A percentile compares a stretch with the other conserved stretches of the same genome.
phyloP scores from a whole-genome alignment of 1,284 basidiomycete species.

The Puccinia coronata region DNA sequence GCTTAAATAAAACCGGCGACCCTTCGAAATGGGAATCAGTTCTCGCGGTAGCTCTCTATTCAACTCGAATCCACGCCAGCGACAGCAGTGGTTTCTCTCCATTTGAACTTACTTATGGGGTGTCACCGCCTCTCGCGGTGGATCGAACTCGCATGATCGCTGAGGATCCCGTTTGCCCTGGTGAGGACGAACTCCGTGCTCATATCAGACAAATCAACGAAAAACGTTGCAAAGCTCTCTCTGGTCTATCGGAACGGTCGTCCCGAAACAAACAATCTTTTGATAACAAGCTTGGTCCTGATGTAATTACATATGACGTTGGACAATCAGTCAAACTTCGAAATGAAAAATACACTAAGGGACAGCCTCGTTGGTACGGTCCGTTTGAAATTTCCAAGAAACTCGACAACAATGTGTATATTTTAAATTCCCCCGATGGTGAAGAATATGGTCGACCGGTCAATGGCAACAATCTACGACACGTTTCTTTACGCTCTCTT shows the following conservation, averaged over 20 bases:
- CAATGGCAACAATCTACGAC: not conserved
- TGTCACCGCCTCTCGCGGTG: not conserved
- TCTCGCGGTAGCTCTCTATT: not conserved
- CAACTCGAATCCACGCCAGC: not conserved
- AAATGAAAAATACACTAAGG: constrained; percentile 11
- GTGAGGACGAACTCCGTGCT: not conserved
- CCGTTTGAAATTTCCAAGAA: too few species aligned
- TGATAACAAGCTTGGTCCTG: not conserved
- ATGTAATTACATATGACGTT: not conserved
- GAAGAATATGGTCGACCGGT: too few species aligned
- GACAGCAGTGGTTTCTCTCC: not conserved
- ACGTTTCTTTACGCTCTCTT: not conserved
- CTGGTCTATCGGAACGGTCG: not conserved
- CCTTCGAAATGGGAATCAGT: not conserved
- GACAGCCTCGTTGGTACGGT: too few species aligned
- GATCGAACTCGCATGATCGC: not conserved
- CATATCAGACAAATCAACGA: not conserved
- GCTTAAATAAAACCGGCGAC: not conserved
- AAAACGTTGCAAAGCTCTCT: not conserved
- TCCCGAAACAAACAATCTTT: not conserved
- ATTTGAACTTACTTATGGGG: too few species aligned
- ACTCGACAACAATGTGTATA: too few species aligned
- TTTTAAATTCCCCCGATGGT: too few species aligned
- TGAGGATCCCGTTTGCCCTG: not conserved
- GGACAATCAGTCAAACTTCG: constrained; percentile 9